Percentiles rank a stretch among this genome's conserved stretches.
phyloP scores from a whole-genome alignment of 2,329 filamentous ascomycete genomes.

The Dothideomycetes sp. region DNA sequence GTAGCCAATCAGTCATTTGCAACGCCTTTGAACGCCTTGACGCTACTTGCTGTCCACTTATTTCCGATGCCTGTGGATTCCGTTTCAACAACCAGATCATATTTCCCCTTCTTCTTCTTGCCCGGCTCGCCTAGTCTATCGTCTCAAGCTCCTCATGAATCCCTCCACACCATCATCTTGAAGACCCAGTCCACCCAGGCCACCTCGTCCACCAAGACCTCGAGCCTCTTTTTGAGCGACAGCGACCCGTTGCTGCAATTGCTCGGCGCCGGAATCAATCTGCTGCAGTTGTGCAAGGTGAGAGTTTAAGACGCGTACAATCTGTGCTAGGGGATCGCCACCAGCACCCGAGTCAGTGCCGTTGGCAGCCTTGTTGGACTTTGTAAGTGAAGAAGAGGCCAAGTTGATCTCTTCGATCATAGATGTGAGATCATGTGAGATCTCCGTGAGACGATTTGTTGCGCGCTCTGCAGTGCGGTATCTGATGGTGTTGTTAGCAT shows the following conservation, averaged over 20 bases:
- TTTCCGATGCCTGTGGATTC: too few relatives aligned
- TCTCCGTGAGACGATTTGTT: constrained; percentile 80
- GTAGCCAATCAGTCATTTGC: too few relatives aligned
- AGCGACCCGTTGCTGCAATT: constrained; percentile 70
- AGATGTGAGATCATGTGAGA: constrained; percentile 81
- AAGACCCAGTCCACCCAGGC: constrained; percentile 23
- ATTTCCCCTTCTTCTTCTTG: too few relatives aligned
- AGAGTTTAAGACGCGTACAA: constrained; percentile 87
- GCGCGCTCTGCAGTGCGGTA: constrained; percentile 91
- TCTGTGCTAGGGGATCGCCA: constrained; percentile 66
- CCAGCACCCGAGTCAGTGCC: constrained; percentile 1
- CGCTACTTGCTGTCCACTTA: too few relatives aligned
- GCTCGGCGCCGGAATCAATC: constrained; percentile 77
- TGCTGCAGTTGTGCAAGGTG: constrained; percentile 86
- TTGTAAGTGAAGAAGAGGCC: constrained; percentile 79
- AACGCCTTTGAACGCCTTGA: too few relatives aligned
- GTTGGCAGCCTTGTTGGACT: constrained; percentile 57
- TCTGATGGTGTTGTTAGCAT: constrained; percentile 19
- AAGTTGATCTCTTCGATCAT: constrained; percentile 99
- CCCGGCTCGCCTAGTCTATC: too few relatives aligned
- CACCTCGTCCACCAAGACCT: constrained; percentile 37
- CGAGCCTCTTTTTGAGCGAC: constrained; percentile 71
- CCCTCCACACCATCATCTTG: constrained; percentile 69
- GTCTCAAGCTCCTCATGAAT: constrained; percentile 67
- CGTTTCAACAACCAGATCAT: too few relatives aligned